phyloP scores from a whole-genome alignment of 805 yeast genomes.

The Brettanomyces anomalus region DNA sequence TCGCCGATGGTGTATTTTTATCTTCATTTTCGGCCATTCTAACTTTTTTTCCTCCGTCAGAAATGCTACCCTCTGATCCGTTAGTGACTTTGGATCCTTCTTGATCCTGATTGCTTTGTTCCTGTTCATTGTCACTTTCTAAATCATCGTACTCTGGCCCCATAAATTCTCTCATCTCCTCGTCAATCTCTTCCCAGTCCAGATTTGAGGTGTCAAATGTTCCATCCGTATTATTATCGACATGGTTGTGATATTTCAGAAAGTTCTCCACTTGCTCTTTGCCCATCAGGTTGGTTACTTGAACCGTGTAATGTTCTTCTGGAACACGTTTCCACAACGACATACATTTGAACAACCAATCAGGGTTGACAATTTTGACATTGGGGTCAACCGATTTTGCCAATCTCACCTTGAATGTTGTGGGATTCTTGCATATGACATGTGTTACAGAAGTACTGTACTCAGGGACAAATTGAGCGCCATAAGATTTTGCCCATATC shows the following conservation, averaged over 20 bases:
- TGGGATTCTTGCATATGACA: constrained; percentile 71
- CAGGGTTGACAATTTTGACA: constrained; percentile 77
- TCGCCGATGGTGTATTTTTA: background rate
- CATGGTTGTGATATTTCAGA: constrained; percentile 25
- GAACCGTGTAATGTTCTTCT: constrained; percentile 49
- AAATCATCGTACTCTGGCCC: constrained; percentile 35
- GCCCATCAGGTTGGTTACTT: constrained; percentile 38
- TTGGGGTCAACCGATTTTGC: constrained; percentile 55
- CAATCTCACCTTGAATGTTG: constrained; percentile 75
- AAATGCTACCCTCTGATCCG: constrained; percentile 13
- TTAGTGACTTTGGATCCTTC: constrained; percentile 8
- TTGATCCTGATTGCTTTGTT: background rate
- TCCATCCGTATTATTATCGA: constrained; percentile 22
- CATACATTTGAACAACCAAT: constrained; percentile 85
- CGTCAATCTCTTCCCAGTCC: constrained; percentile 47
- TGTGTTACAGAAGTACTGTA: constrained; percentile 74
- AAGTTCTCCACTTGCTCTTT: constrained; percentile 39
- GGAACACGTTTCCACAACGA: constrained; percentile 67
- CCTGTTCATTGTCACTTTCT: constrained; percentile 12
- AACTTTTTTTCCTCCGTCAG: constrained; percentile 11
- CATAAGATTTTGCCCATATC: constrained; percentile 86
- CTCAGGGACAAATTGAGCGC: constrained; percentile 73
- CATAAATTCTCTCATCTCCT: constrained; percentile 45
- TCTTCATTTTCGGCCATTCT: constrained; percentile 8
- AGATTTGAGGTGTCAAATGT: constrained; percentile 33